These are phyloP conservation scores for Aspergillus steynii DNA, from an alignment of 495 filamentous ascomycete species.

Conservation along the genomic window DNA sequence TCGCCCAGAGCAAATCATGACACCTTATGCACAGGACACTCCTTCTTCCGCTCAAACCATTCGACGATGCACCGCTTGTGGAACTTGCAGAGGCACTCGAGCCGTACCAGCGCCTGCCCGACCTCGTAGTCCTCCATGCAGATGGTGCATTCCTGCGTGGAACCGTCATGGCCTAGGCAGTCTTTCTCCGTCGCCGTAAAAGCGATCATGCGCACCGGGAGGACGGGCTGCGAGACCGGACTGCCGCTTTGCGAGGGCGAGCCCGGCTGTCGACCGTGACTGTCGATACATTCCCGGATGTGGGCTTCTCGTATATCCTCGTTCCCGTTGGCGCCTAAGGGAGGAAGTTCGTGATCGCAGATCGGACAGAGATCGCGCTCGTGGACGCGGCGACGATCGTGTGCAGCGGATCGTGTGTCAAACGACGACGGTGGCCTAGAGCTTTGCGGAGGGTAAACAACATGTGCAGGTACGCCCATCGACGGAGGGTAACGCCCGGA, in stretches of 20 bases:
- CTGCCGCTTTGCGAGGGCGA: conserved; percentile 21
- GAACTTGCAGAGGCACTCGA: conserved; percentile 94
- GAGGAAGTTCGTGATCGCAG: conserved; percentile 75
- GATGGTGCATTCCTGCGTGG: conserved; percentile 77
- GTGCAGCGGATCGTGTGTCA: not conserved
- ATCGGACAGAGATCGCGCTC: conserved; percentile 93
- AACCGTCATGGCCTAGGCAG: conserved; percentile 67
- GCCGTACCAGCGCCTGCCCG: conserved; percentile 75
- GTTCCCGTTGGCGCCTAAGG: conserved; percentile 57
- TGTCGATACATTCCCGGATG: conserved; percentile 71
- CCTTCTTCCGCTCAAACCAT: conserved; percentile 55
- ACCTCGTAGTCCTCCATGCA: conserved; percentile 95
- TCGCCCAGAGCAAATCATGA: conserved; percentile 20
- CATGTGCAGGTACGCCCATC: conserved; percentile 22
- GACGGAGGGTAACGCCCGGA: conserved; percentile 10
- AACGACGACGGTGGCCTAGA: conserved; percentile 1
- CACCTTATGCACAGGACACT: conserved; percentile 56
- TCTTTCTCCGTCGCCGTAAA: conserved; percentile 92
- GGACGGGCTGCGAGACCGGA: conserved; percentile 23
- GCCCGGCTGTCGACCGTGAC: conserved; percentile 26
- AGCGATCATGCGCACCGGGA: conserved; percentile 54
- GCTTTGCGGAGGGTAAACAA: conserved; percentile 6
- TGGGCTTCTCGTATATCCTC: conserved; percentile 71
- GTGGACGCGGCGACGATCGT: conserved; percentile 39
- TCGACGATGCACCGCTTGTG: conserved; percentile 68